phyloP scores from a whole-genome alignment of 148 eudicot genomes.

The Polygonum aviculare region DNA sequence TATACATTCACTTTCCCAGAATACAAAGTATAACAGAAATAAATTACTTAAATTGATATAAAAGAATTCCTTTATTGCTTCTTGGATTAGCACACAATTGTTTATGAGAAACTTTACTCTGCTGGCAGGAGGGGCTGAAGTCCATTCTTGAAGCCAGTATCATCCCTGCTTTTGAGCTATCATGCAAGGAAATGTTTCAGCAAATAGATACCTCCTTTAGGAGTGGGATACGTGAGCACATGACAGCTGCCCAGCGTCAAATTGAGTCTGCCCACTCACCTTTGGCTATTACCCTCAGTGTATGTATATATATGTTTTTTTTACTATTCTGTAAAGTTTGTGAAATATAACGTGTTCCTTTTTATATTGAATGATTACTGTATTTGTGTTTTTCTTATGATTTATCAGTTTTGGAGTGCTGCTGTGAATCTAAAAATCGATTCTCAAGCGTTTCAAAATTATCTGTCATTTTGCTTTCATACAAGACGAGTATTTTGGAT shows the following conservation, averaged over 20 bases:
- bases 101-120: too few relatives aligned
- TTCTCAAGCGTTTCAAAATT: too few relatives aligned
- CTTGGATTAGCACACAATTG: too few relatives aligned
- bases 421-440: too few relatives aligned
- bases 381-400: too few relatives aligned
- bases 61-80: too few relatives aligned
- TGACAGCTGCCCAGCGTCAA: conserved; percentile 57
- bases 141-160: conserved; percentile 66
- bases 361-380: too few relatives aligned
- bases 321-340: not conserved
- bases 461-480: not conserved
- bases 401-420: too few relatives aligned
- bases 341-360: too few relatives aligned
- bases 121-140: conserved; percentile 69
- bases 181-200: conserved; percentile 91
- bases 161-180: conserved; percentile 80
- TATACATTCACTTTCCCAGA: too few relatives aligned
- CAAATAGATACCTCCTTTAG: conserved; percentile 85
- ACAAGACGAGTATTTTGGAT: not conserved
- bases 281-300: conserved; percentile 70
- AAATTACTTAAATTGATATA: too few relatives aligned
- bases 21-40: too few relatives aligned
- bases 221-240: conserved; percentile 84
- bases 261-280: conserved; percentile 68
- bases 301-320: conserved; percentile 17